Evolutionary conservation across 1,139 yeast species (phyloP), one percentile per base, ranked within the genome.

Genomic region (Hyphopichia burtonii): DNA sequence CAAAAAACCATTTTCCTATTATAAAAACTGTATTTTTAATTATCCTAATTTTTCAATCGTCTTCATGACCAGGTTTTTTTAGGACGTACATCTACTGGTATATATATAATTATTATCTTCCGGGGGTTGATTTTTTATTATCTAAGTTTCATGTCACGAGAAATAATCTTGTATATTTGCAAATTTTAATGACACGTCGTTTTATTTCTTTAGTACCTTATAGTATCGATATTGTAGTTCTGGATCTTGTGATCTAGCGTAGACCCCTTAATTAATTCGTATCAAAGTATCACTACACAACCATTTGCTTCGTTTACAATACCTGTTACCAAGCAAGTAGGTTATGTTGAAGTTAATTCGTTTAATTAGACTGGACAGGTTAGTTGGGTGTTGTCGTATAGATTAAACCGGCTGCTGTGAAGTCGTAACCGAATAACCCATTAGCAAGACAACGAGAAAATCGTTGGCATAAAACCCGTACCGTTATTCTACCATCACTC

Each of bases 131-230:
- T 36, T 43, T 43, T 43, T 41, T 25, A 37, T 17, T 31, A 16
- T 17, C 20, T 37, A 37, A 44, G 36, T 36, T 41, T 44, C 39
- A 43, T 41, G 45, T 43, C 41, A 43, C 41, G 44, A 43, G 40
- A 40, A 36, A 41, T 35, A 40, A 41, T 39, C 47, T 46, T 46
- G 49, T 48, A 45, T 47, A 47, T 47, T 31, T 44, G 44, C 46
- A 44, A 37, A 41, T 44, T 41, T 44, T 45, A 47, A 47, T 47
- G 51, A 41, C 47, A 47, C 48, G 48, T 44, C 44, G 41, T 41
- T 43, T 39, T 33, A 33, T 19, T 19, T 33, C 17, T 18, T 30
- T 30, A 25, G 23, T 22, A 7, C 9, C 9, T 22, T 22, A 6
- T 22, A 22, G 6, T 22, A 9, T 22, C 6, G 23, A 22, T 9